Conservation (phyloP, 1,284 basidiomycete genomes). For the Inonotus obliquus region DNA sequence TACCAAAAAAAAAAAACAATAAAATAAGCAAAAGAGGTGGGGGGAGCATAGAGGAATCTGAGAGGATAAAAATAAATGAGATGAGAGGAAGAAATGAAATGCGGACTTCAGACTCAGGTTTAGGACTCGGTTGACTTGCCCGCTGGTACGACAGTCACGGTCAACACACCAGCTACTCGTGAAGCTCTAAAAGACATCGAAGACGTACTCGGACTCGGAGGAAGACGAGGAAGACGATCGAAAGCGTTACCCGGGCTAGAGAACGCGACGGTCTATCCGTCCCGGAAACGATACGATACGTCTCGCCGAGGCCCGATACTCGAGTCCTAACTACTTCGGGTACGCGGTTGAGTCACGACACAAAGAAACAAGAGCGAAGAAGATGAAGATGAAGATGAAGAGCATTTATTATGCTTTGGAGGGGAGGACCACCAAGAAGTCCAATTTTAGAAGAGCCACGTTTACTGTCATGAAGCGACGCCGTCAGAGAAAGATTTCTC, state of each 20-base stretch:
- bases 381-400: no score
- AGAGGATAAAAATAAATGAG: no score
- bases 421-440: no score
- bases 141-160: conserved; percentile 30
- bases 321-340: no score
- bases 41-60: no score
- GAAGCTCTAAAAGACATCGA: conserved; percentile 5
- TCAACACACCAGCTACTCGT: conserved; percentile 30
- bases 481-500: background rate
- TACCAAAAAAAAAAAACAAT: background rate
- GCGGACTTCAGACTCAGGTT: no score
- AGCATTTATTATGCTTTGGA: no score
- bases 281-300: background rate
- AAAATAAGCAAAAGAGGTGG: background rate
- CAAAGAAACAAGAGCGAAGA: no score
- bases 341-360: no score
- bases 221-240: conserved; percentile 3
- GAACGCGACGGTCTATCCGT: background rate
- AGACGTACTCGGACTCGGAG: background rate
- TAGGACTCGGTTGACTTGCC: conserved; percentile 19
- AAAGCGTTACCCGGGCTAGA: background rate
- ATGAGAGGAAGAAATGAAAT: no score
- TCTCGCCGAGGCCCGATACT: background rate
- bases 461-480: background rate
- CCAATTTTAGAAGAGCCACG: no score